These are phyloP conservation scores for Fusarium stilboides DNA, from an alignment of 2,329 filamentous ascomycete species.

Conservation along the genomic window DNA sequence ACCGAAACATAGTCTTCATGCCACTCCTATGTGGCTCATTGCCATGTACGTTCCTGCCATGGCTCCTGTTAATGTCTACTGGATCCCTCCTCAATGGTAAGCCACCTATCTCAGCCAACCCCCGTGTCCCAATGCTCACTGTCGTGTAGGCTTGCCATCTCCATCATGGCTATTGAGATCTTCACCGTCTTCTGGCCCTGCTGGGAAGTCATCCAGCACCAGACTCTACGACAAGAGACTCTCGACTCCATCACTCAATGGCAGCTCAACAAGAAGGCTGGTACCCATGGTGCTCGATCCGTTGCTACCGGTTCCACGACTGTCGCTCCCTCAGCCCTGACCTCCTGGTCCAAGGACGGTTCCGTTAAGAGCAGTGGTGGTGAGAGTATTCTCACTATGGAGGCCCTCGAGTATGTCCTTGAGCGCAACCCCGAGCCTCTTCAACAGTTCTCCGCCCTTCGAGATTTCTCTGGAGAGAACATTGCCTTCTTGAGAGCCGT, in stretches of 20 bases:
- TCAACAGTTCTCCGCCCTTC: slow-evolving; percentile 74
- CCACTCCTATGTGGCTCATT: slow-evolving; percentile 77
- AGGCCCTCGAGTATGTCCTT: slow-evolving; percentile 68
- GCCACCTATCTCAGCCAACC: slow-evolving; percentile 38
- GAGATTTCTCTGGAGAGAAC: slow-evolving; percentile 80
- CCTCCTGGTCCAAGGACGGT: slow-evolving; percentile 55
- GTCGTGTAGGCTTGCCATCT: slow-evolving; percentile 66
- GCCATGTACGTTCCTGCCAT: slow-evolving; percentile 69
- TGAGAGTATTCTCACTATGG: slow-evolving; percentile 57
- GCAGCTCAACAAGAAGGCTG: slow-evolving; percentile 60
- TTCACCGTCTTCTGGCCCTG: slow-evolving; percentile 76
- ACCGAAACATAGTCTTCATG: slow-evolving; percentile 66
- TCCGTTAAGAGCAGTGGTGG: slow-evolving; percentile 54
- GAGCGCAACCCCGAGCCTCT: slow-evolving; percentile 72
- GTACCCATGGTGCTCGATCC: slow-evolving; percentile 52
- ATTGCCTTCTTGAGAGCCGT: slow-evolving; percentile 74
- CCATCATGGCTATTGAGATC: slow-evolving; percentile 74
- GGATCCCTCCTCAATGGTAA: slow-evolving; percentile 74
- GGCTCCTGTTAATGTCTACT: slow-evolving; percentile 67
- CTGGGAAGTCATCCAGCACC: slow-evolving; percentile 67
- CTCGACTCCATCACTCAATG: slow-evolving; percentile 65
- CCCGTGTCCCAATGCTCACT: slow-evolving; percentile 8
- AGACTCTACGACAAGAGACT: slow-evolving; percentile 63
- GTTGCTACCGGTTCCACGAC: slow-evolving; percentile 54
- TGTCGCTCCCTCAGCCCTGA: slow-evolving; percentile 55